Percentiles rank a stretch among this genome's conserved stretches.
Evolutionary conservation across 2,329 filamentous ascomycete genomes (phyloP).

Genomic region (Sphaerulina musiva): DNA sequence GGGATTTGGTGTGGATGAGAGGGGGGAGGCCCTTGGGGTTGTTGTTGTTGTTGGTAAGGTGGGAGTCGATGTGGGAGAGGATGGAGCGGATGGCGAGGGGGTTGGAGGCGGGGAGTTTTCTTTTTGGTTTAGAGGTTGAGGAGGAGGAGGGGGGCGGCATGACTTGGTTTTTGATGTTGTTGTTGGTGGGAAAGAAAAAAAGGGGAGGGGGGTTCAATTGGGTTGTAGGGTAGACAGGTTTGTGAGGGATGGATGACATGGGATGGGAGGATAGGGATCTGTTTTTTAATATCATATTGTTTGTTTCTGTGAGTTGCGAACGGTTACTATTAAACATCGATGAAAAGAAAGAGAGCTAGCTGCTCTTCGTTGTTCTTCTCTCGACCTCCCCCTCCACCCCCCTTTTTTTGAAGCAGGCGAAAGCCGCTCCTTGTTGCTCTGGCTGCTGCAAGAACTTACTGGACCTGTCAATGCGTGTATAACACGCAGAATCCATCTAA

Average conservation of each 20-base stretch:
- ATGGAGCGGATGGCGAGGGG: not conserved
- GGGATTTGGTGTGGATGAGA: not conserved
- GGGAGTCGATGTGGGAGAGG: not conserved
- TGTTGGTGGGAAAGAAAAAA: too few relatives aligned
- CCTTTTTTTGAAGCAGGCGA: not conserved
- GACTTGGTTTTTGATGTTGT: too few relatives aligned
- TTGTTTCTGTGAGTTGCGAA: not conserved
- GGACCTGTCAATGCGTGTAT: not conserved
- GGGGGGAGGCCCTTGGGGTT: too few relatives aligned
- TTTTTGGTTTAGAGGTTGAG: not conserved
- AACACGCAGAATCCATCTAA: not conserved
- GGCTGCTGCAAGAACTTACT: not conserved
- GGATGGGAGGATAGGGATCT: not conserved
- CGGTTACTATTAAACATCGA: not conserved
- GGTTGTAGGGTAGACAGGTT: too few relatives aligned
- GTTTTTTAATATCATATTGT: slow-evolving; percentile 3
- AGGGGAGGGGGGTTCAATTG: too few relatives aligned
- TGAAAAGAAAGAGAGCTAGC: not conserved
- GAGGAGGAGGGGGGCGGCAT: too few relatives aligned
- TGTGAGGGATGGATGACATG: not conserved
- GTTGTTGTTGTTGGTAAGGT: not conserved
- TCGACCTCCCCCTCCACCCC: not conserved
- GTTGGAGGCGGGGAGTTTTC: not conserved
- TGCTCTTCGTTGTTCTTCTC: not conserved
- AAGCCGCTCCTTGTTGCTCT: too few relatives aligned